Percentiles rank a stretch among this genome's conserved stretches.
These are phyloP conservation scores for Chrysoporthe puriensis DNA, from an alignment of 2,329 filamentous ascomycete genomes.

Conservation along the genomic window DNA sequence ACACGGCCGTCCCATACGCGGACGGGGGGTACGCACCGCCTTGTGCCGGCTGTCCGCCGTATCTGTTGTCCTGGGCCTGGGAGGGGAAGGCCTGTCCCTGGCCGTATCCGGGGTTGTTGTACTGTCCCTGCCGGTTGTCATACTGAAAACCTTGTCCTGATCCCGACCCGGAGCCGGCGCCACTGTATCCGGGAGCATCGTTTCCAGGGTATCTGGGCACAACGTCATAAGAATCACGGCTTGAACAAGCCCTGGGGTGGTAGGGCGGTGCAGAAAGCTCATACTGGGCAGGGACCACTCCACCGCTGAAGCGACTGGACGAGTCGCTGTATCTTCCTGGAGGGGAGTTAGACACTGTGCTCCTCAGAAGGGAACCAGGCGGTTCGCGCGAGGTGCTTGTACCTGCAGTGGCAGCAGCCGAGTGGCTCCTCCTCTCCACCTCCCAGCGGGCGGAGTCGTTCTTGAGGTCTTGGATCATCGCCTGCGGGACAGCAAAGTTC, in stretches of 20 bases:
- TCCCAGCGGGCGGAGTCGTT: conserved; percentile 66
- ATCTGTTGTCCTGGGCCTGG: conserved; percentile 21
- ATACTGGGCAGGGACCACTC: conserved; percentile 33
- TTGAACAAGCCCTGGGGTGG: conserved; percentile 14
- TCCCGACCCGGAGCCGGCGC: conserved; percentile 32
- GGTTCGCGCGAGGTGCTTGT: conserved; percentile 57
- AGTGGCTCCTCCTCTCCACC: conserved; percentile 60
- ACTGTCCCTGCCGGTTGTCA: conserved; percentile 36
- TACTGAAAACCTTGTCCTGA: conserved; percentile 18
- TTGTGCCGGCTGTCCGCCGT: conserved; percentile 8
- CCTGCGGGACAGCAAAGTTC: conserved; percentile 42
- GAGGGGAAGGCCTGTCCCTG: conserved; percentile 14
- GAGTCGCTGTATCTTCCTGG: conserved; percentile 62
- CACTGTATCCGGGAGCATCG: conserved; percentile 53
- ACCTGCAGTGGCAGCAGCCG: conserved; percentile 56
- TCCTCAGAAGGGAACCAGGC: conserved; percentile 51
- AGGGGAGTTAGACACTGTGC: conserved; percentile 58
- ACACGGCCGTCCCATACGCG: conserved; percentile 6
- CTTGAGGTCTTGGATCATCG: conserved; percentile 67
- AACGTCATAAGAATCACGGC: conserved; percentile 41
- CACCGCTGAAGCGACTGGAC: conserved; percentile 40
- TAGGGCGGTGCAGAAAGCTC: conserved; percentile 23
- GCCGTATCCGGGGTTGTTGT: conserved; percentile 29
- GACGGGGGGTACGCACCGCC: conserved; percentile 16
- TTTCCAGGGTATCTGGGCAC: conserved; percentile 55